phyloP scores from a whole-genome alignment of 164 flowering plant species.

The Piper longum region DNA sequence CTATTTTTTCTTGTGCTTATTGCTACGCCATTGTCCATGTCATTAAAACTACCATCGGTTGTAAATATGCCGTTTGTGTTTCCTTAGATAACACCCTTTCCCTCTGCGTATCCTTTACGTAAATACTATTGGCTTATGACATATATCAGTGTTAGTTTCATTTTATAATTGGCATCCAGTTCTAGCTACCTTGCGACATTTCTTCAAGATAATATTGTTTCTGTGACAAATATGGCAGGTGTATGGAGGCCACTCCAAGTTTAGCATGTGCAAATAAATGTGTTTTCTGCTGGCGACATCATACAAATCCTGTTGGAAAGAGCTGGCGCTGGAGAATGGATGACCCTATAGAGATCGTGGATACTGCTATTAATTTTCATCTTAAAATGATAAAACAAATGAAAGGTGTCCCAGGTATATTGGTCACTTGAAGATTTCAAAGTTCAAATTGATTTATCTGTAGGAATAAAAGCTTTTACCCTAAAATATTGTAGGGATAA shows the following conservation, averaged over 20 bases:
- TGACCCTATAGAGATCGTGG: slow-evolving; percentile 77
- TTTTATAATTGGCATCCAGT: not conserved
- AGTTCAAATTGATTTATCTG: not conserved
- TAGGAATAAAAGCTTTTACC: not conserved
- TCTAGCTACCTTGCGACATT: not conserved
- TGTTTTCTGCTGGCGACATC: slow-evolving; percentile 99
- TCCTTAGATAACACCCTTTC: no score
- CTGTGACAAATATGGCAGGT: slow-evolving; percentile 33
- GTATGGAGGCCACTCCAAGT: slow-evolving; percentile 99
- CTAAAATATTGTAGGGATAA: not conserved
- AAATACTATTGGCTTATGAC: no score
- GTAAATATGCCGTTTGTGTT: no score
- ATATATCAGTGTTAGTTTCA: no score
- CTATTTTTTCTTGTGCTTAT: not conserved
- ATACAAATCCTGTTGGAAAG: slow-evolving; percentile 96
- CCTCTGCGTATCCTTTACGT: no score
- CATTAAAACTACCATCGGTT: no score
- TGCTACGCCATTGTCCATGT: not conserved
- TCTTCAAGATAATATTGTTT: not conserved
- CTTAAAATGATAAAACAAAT: slow-evolving; percentile 90
- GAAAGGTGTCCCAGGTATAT: slow-evolving; percentile 96
- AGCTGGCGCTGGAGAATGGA: slow-evolving; percentile 99
- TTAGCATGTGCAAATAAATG: slow-evolving; percentile 99
- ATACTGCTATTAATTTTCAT: slow-evolving; percentile 77
- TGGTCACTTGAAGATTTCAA: not conserved